A percentile compares a stretch with the other conserved stretches of the same genome.
phyloP scores from a whole-genome alignment of 2,329 filamentous ascomycete species.

The Neurospora sp. region DNA sequence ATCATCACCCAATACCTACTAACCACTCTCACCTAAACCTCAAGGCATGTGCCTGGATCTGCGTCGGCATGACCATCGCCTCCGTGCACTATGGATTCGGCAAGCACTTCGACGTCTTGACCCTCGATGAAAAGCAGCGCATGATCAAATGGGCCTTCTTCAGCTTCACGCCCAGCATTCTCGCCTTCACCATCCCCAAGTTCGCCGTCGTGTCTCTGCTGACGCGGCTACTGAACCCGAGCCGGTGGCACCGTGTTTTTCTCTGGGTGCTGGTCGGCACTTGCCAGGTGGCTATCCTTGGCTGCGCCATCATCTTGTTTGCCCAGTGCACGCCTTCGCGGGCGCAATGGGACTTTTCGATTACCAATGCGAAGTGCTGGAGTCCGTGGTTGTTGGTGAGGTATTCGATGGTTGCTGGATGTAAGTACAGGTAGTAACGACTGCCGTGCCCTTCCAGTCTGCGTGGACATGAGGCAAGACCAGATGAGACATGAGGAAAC shows the following conservation, averaged over 20 bases:
- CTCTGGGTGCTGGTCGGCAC: conserved; percentile 26
- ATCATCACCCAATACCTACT: neutral
- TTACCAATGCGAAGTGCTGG: conserved; percentile 25
- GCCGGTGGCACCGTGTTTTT: conserved; percentile 21
- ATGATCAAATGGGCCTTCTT: conserved; percentile 25
- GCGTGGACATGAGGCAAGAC: neutral
- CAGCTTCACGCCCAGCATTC: conserved; percentile 27
- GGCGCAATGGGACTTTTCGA: conserved; percentile 29
- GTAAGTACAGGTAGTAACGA: no score
- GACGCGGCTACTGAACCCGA: conserved; percentile 28
- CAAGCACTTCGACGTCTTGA: conserved; percentile 25
- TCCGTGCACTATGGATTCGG: conserved; percentile 29
- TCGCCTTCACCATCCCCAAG: conserved; percentile 32
- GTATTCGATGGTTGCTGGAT: conserved; percentile 29
- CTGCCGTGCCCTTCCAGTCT: neutral
- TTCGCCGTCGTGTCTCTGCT: conserved; percentile 30
- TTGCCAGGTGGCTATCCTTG: conserved; percentile 22
- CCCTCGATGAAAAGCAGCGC: conserved; percentile 17
- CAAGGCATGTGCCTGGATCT: conserved; percentile 24
- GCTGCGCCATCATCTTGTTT: conserved; percentile 30
- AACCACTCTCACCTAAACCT: neutral
- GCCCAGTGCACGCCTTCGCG: conserved; percentile 30
- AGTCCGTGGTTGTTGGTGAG: conserved; percentile 25
- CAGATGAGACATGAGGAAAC: neutral
- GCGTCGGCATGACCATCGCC: conserved; percentile 23